Conservation (phyloP, 495 filamentous ascomycete species). For the Rhypophila decipiens region DNA sequence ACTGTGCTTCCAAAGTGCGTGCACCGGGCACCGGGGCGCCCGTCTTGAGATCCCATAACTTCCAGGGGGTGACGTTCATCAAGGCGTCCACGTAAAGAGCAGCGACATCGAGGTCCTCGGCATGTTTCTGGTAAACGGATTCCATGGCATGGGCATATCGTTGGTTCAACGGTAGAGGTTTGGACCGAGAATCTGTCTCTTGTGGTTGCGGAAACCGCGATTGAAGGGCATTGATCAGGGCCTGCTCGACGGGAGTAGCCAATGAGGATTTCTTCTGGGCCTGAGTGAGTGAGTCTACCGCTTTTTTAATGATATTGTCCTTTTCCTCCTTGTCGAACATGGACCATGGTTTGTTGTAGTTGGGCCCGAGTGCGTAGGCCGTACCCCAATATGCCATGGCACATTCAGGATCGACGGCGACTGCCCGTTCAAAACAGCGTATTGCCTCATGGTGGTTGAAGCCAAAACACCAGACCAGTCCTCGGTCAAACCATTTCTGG, state of each 20-base stretch:
- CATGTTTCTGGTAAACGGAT: constrained; percentile 45
- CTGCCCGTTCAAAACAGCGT: constrained; percentile 54
- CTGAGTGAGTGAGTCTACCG: constrained; percentile 35
- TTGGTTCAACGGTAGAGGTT: constrained; percentile 48
- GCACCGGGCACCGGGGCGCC: constrained; percentile 49
- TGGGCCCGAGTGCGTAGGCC: constrained; percentile 59
- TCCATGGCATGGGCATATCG: constrained; percentile 58
- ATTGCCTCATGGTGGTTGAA: constrained; percentile 62
- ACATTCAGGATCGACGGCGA: constrained; percentile 45
- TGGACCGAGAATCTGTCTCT: constrained; percentile 33
- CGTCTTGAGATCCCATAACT: constrained; percentile 55
- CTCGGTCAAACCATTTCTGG: constrained; percentile 56
- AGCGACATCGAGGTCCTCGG: constrained; percentile 54
- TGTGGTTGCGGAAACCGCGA: constrained; percentile 46
- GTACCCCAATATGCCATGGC: constrained; percentile 64
- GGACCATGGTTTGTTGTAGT: constrained; percentile 71
- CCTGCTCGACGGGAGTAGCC: constrained; percentile 41
- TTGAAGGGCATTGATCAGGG: constrained; percentile 52
- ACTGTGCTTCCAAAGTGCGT: constrained; percentile 51
- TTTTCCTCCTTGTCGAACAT: constrained; percentile 57
- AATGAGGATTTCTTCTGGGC: constrained; percentile 30
- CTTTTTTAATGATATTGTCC: constrained; percentile 34
- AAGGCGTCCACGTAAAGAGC: constrained; percentile 58
- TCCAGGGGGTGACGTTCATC: constrained; percentile 66
- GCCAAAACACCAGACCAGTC: constrained; percentile 56